Percentiles rank a stretch among this genome's conserved stretches.
Conservation (phyloP, 306 rosid species). For the Vachellia collinsii region DNA sequence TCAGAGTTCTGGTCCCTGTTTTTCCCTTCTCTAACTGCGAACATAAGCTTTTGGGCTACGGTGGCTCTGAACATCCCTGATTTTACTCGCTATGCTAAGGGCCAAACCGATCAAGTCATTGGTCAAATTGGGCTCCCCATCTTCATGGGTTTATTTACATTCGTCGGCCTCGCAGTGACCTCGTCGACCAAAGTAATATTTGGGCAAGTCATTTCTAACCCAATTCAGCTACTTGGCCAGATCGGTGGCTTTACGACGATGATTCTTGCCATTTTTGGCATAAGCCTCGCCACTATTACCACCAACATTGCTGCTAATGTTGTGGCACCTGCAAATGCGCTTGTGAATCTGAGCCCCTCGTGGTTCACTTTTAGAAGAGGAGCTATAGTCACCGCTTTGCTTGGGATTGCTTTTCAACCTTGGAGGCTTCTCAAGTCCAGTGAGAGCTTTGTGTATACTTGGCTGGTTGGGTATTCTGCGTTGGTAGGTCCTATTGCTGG, state of each 20-base stretch:
- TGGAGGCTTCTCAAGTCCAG: constrained; percentile 92
- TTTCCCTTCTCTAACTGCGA: constrained; percentile 88
- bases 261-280: constrained; percentile 70
- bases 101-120: constrained; percentile 71
- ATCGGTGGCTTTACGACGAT: constrained; percentile 79
- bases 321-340: constrained; percentile 93
- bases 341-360: constrained; percentile 76
- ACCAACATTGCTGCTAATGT: constrained; percentile 94
- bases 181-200: constrained; percentile 80
- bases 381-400: constrained; percentile 67
- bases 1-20: constrained; percentile 75
- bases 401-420: constrained; percentile 88
- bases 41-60: constrained; percentile 89
- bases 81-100: constrained; percentile 78
- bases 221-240: constrained; percentile 71
- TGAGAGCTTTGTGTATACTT: constrained; percentile 87
- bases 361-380: constrained; percentile 76
- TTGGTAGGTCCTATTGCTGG: constrained; percentile 87
- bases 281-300: constrained; percentile 75
- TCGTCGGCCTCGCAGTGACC: constrained; percentile 86
- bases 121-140: constrained; percentile 90
- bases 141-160: constrained; percentile 87
- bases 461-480: constrained; percentile 94
- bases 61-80: constrained; percentile 88
- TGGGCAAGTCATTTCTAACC: constrained; percentile 74